Evolutionary conservation across 306 rosid genomes (phyloP), one percentile per base, ranked within the genome.

Genomic region (Argentina anserina): DNA sequence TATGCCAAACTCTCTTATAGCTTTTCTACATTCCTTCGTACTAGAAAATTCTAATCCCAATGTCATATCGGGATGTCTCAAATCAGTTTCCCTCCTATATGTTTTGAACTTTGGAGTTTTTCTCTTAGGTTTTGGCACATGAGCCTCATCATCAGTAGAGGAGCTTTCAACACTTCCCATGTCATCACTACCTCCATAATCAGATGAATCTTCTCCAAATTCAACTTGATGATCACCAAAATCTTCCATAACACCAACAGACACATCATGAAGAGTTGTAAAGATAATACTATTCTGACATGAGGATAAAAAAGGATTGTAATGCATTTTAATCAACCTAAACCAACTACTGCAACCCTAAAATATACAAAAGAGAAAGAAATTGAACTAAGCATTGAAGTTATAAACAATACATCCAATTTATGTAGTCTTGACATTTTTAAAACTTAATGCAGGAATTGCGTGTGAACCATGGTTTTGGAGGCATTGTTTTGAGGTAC

Each of bases 401-500:
- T n/a, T n/a, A n/a, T n/a, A n/a, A n/a, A n/a, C n/a, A n/a, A n/a
- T n/a, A n/a, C n/a, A 58, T 33, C 42, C 17, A 64, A 65, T 45
- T 39, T 50, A 64, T 0, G 39, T 50, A 12, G 18, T 65, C 49
- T 75, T 89, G 78, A 86, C 75, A 21, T 67, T 64, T 50, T 55
- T 36, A 79, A 45, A 69, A 39, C 61, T 76, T 73, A 70, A 23
- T 91, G 86, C 97, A 94, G 97, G 98, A 89, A 79, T 87, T 94
- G 78, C 97, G 97, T 26, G 90, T 94, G 69, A 94, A 61, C 81
- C 89, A 77, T 84, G 98, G 98, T 59, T 94, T 94, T 83, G 98
- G 97, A 69, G 97, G 96, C 75, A 76, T 94, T 82, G 90, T 84
- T 74, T 81, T 94, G 82, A 94, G 97, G 98, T 91, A 88, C 52